Evolutionary conservation across 257 asterid genomes (phyloP).

Genomic region (Nicotiana otophora): DNA sequence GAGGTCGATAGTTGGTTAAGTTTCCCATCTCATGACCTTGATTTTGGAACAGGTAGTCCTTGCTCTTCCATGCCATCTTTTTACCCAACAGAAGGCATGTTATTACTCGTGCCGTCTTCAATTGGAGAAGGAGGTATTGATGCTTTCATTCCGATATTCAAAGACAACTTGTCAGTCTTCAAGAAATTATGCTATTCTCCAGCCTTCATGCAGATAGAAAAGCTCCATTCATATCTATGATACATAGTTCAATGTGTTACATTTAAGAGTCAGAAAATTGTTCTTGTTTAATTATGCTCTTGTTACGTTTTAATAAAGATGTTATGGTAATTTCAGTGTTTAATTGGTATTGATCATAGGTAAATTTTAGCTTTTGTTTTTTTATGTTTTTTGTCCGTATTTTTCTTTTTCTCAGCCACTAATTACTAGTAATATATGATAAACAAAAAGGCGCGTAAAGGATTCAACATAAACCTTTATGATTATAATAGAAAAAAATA

Average conservation of each 20-base stretch:
- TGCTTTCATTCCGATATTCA: slow-evolving; percentile 53
- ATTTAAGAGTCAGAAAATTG: too few relatives aligned
- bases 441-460: too few relatives aligned
- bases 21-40: slow-evolving; percentile 69
- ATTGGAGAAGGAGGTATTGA: slow-evolving; percentile 41
- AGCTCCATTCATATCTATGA: not conserved
- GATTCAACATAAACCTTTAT: too few relatives aligned
- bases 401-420: too few relatives aligned
- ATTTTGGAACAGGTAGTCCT: slow-evolving; percentile 71
- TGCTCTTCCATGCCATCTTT: slow-evolving; percentile 63
- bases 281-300: too few relatives aligned
- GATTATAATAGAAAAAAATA: too few relatives aligned
- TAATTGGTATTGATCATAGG: not conserved
- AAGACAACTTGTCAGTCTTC: slow-evolving; percentile 41
- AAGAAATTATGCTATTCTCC: slow-evolving; percentile 22
- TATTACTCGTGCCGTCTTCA: slow-evolving; percentile 55
- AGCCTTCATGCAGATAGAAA: not conserved
- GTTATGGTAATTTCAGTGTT: too few relatives aligned
- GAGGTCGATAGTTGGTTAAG: slow-evolving; percentile 83
- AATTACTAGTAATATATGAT: too few relatives aligned
- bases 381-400: too few relatives aligned
- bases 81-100: slow-evolving; percentile 54
- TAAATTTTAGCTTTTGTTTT: not conserved
- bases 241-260: not conserved
- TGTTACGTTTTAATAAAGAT: too few relatives aligned